Evolutionary conservation across 2,329 filamentous ascomycete genomes (phyloP).

Genomic region (Calonectria hawksworthii): DNA sequence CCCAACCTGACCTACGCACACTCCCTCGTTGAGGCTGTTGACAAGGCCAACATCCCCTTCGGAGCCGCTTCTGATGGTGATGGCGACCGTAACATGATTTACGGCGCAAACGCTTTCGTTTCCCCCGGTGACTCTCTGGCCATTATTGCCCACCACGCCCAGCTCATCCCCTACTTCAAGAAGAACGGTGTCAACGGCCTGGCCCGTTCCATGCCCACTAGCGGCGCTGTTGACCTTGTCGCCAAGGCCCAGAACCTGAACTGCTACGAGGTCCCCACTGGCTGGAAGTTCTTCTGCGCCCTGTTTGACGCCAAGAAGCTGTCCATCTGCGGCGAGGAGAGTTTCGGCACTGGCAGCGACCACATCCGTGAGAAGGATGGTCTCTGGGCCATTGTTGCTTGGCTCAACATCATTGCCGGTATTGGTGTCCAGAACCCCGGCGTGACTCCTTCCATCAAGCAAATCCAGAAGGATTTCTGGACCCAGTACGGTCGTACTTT

Average conservation of each 20-base stretch:
- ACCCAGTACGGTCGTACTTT: slow-evolving; percentile 95
- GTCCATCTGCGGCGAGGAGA: slow-evolving; percentile 98
- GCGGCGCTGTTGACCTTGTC: slow-evolving; percentile 93
- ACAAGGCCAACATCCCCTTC: slow-evolving; percentile 93
- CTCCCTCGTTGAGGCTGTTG: slow-evolving; percentile 92
- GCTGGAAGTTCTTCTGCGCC: slow-evolving; percentile 99
- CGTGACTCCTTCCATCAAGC: slow-evolving; percentile 90
- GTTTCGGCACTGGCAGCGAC: slow-evolving; percentile 97
- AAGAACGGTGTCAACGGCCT: slow-evolving; percentile 96
- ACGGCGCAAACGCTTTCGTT: slow-evolving; percentile 95
- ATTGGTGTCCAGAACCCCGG: slow-evolving; percentile 85
- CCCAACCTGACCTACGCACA: slow-evolving; percentile 98
- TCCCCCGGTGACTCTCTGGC: slow-evolving; percentile 97
- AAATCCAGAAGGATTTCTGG: slow-evolving; percentile 99
- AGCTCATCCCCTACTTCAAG: slow-evolving; percentile 98
- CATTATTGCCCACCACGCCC: slow-evolving; percentile 97
- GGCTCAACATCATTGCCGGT: slow-evolving; percentile 98
- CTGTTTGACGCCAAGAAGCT: slow-evolving; percentile 95
- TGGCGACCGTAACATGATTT: slow-evolving; percentile 99
- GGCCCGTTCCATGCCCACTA: slow-evolving; percentile 97
- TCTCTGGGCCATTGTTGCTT: slow-evolving; percentile 96
- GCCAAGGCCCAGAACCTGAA: slow-evolving; percentile 93
- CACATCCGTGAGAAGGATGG: slow-evolving; percentile 99
- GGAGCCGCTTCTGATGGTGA: slow-evolving; percentile 97
- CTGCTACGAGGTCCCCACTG: slow-evolving; percentile 97